These are phyloP conservation scores for Cordyceps cateniannulata DNA, from an alignment of 2,329 filamentous ascomycete genomes.

Conservation along the genomic window DNA sequence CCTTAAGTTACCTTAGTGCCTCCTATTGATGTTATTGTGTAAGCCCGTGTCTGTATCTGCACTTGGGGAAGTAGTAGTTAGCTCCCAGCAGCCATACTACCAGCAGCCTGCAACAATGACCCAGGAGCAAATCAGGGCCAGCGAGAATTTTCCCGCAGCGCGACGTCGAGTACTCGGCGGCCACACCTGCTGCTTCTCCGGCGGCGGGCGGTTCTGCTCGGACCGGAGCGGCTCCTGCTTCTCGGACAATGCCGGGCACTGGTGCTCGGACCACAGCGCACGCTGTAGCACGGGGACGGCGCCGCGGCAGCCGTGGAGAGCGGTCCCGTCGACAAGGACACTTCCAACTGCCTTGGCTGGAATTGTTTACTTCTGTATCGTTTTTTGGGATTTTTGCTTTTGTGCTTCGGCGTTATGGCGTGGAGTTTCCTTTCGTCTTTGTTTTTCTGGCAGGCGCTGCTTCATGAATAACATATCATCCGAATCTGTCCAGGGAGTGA, in stretches of 20 bases:
- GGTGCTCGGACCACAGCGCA: background rate
- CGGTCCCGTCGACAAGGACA: background rate
- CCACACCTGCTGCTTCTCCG: slow-evolving; percentile 2
- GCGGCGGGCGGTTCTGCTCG: slow-evolving; percentile 13
- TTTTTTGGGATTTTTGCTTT: too few relatives aligned
- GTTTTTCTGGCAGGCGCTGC: too few relatives aligned
- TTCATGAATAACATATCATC: too few relatives aligned
- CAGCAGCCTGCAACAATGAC: slow-evolving; percentile 9
- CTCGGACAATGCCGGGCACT: background rate
- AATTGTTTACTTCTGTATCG: background rate
- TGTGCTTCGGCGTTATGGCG: too few relatives aligned
- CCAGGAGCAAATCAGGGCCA: slow-evolving; percentile 12
- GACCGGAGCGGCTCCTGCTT: background rate
- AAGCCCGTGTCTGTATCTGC: too few relatives aligned
- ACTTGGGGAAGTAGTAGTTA: too few relatives aligned
- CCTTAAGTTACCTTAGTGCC: too few relatives aligned
- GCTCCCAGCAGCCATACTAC: too few relatives aligned
- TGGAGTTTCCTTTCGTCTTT: too few relatives aligned
- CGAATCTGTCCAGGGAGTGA: too few relatives aligned
- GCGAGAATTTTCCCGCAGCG: slow-evolving; percentile 13
- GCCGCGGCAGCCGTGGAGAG: background rate
- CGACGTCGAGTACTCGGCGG: background rate
- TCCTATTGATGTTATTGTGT: too few relatives aligned
- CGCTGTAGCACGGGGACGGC: background rate
- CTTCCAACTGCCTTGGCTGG: background rate